Conservation (phyloP, 2,329 filamentous ascomycete genomes). For the Didymella sp. region DNA sequence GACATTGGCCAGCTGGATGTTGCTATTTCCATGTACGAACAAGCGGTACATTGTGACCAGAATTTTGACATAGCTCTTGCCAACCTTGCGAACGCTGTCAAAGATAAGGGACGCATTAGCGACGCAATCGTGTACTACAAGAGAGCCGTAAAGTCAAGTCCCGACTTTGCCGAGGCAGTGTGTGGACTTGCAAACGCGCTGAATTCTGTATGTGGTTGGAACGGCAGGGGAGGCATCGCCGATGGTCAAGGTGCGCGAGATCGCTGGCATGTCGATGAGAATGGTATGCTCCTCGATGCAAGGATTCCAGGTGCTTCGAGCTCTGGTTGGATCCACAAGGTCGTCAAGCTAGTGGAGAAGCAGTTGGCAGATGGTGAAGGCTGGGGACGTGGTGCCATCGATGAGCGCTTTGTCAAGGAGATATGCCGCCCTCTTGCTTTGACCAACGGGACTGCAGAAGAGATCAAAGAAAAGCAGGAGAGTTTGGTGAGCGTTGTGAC, state of each 20-base stretch:
- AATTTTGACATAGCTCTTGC: slow-evolving; percentile 96
- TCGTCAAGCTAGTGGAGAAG: slow-evolving; percentile 87
- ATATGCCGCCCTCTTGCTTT: slow-evolving; percentile 56
- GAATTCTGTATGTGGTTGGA: slow-evolving; percentile 97
- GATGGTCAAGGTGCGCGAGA: slow-evolving; percentile 77
- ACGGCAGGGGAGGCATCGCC: slow-evolving; percentile 83
- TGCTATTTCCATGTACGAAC: slow-evolving; percentile 96
- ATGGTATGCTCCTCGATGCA: slow-evolving; percentile 81
- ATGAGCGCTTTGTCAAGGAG: slow-evolving; percentile 49
- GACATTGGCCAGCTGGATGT: slow-evolving; percentile 92
- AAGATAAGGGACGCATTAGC: slow-evolving; percentile 89
- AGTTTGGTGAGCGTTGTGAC: slow-evolving; percentile 48
- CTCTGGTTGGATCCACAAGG: slow-evolving; percentile 83
- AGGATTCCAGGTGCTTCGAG: slow-evolving; percentile 65
- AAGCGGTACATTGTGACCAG: slow-evolving; percentile 89
- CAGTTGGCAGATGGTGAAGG: slow-evolving; percentile 84
- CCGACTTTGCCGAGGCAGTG: slow-evolving; percentile 94
- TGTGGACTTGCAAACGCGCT: slow-evolving; percentile 93
- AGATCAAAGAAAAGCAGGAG: slow-evolving; percentile 47
- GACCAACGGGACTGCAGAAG: slow-evolving; percentile 41
- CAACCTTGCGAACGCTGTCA: slow-evolving; percentile 96
- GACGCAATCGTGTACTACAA: slow-evolving; percentile 94
- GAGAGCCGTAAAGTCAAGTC: slow-evolving; percentile 87
- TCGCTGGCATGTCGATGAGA: slow-evolving; percentile 89
- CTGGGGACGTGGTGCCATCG: slow-evolving; percentile 80